Evolutionary conservation across 768 basidiomycete species (phyloP).

Genomic region (Serendipita sp.): DNA sequence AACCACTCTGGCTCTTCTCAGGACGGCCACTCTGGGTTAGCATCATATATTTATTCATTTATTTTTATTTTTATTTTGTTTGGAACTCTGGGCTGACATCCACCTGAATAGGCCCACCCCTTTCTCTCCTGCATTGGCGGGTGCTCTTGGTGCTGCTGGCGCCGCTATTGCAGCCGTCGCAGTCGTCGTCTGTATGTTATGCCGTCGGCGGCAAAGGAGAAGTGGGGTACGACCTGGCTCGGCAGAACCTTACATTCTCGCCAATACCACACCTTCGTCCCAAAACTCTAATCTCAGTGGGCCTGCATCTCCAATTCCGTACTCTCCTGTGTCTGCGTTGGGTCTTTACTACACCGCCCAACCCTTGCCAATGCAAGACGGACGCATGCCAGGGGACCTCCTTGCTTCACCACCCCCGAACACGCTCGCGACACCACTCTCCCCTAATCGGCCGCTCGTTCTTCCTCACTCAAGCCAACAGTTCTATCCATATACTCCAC

Average conservation of each 20-base stretch:
- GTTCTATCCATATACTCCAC: background rate
- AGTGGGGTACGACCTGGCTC: background rate
- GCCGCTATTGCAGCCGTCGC: background rate
- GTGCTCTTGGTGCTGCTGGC: conserved; percentile 1
- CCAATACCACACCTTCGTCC: background rate
- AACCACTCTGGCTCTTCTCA: background rate
- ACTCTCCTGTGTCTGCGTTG: conserved; percentile 1
- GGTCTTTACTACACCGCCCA: background rate
- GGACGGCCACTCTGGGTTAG: too few relatives aligned
- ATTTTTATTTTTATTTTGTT: background rate
- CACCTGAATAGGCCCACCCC: background rate
- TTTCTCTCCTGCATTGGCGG: background rate
- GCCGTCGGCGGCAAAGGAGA: background rate
- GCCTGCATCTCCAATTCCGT: background rate
- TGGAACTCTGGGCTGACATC: too few relatives aligned
- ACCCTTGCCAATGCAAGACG: background rate
- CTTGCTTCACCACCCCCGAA: background rate
- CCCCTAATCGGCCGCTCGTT: background rate
- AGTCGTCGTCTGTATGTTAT: background rate
- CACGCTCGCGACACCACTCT: background rate
- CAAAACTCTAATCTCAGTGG: background rate
- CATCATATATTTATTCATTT: background rate
- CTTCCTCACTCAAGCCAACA: background rate
- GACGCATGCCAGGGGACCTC: background rate
- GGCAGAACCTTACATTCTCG: conserved; percentile 1